A percentile compares a stretch with the other conserved stretches of the same genome.
Evolutionary conservation across 192 early-diverging fungal genomes (phyloP).

Genomic region (Coemansia interrupta): DNA sequence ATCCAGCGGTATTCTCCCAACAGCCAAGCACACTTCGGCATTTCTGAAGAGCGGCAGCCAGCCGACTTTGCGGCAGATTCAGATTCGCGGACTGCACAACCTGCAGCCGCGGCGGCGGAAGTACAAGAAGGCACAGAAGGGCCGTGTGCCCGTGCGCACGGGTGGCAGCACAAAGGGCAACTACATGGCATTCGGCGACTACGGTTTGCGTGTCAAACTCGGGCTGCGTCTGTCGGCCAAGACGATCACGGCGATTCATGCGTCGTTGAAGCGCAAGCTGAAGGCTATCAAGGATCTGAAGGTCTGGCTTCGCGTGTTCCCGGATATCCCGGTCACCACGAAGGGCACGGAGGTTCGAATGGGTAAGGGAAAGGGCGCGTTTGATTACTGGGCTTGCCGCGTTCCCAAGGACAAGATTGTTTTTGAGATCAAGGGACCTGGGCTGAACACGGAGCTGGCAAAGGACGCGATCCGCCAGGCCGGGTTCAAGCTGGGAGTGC

Average conservation of each 20-base stretch:
- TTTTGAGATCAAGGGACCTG: slow-evolving; percentile 77
- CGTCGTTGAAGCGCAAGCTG: slow-evolving; percentile 71
- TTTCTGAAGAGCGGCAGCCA: not conserved
- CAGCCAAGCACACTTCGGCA: not conserved
- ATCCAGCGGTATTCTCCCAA: not conserved
- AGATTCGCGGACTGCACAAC: slow-evolving; percentile 59
- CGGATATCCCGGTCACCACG: slow-evolving; percentile 86
- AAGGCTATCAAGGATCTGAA: slow-evolving; percentile 83
- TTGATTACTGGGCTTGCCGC: slow-evolving; percentile 90
- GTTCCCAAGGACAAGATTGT: slow-evolving; percentile 85
- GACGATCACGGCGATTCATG: slow-evolving; percentile 76
- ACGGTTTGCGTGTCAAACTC: slow-evolving; percentile 84
- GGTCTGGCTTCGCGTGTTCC: slow-evolving; percentile 84
- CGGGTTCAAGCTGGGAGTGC: slow-evolving; percentile 45
- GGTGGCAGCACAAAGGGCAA: slow-evolving; percentile 87
- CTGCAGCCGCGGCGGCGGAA: slow-evolving; percentile 77
- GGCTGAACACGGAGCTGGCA: slow-evolving; percentile 69
- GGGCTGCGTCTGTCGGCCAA: slow-evolving; percentile 77
- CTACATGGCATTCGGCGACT: slow-evolving; percentile 83
- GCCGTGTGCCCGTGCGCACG: slow-evolving; percentile 74
- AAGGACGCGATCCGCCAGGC: slow-evolving; percentile 50
- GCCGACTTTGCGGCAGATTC: slow-evolving; percentile 8
- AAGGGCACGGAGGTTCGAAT: slow-evolving; percentile 92
- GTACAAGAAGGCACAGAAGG: slow-evolving; percentile 86
- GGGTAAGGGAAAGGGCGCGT: slow-evolving; percentile 95